Percentiles rank a stretch among this genome's conserved stretches.
Evolutionary conservation across 768 basidiomycete genomes (phyloP).

Genomic region (Boletus tomentosulus): DNA sequence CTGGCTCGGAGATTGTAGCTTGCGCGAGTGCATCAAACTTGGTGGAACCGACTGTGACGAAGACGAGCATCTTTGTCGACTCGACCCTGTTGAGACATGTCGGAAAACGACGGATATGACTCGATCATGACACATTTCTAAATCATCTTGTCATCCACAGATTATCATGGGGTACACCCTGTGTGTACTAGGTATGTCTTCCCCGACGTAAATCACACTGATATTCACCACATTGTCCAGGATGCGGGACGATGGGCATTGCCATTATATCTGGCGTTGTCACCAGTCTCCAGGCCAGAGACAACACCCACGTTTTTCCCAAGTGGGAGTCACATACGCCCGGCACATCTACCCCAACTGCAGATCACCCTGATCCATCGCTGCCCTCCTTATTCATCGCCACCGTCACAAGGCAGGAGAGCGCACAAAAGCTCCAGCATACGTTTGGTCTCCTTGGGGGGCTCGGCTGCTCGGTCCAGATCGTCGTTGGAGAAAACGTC

Average conservation of each 20-base stretch:
- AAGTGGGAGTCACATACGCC: constrained; percentile 72
- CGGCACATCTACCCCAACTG: constrained; percentile 68
- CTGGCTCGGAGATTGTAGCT: constrained; percentile 50
- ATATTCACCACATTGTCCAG: constrained; percentile 37
- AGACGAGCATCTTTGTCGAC: constrained; percentile 33
- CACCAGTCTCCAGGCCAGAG: constrained; percentile 65
- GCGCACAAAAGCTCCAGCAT: constrained; percentile 58
- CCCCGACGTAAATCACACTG: constrained; percentile 3
- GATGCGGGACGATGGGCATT: constrained; percentile 98
- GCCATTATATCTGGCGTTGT: constrained; percentile 92
- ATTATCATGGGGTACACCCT: constrained; percentile 83
- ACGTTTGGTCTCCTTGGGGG: constrained; percentile 57
- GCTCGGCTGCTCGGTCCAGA: constrained; percentile 63
- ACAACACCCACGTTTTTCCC: constrained; percentile 21
- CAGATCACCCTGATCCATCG: constrained; percentile 54
- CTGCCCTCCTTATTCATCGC: constrained; percentile 80
- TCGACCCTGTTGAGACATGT: not conserved
- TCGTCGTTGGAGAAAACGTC: constrained; percentile 68
- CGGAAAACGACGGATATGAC: constrained; percentile 6
- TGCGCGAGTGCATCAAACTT: constrained; percentile 74
- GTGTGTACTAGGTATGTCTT: constrained; percentile 67
- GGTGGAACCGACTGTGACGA: constrained; percentile 91
- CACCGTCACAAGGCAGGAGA: constrained; percentile 79
- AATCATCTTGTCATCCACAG: not conserved
- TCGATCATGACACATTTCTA: constrained; percentile 2